A percentile compares a stretch with the other conserved stretches of the same genome.
Evolutionary conservation across 345 rosid genomes (phyloP).

Genomic region (Passiflora organensis): DNA sequence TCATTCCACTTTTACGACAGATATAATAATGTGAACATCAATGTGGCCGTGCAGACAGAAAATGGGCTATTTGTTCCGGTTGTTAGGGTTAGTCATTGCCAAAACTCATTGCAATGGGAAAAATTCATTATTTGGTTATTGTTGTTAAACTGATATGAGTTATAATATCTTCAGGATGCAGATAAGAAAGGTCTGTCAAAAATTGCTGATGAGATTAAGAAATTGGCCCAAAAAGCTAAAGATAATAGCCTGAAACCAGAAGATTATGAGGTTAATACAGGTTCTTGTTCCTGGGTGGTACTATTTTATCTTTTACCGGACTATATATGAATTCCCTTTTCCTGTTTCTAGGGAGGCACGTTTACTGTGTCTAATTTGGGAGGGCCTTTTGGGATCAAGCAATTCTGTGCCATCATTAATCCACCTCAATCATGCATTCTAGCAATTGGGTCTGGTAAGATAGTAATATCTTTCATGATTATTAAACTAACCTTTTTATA

Average conservation of each 20-base stretch:
- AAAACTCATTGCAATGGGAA: neutral
- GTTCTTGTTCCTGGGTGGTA: neutral
- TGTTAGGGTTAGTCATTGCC: constrained; percentile 56
- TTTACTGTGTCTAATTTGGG: constrained; percentile 95
- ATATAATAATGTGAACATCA: constrained; percentile 79
- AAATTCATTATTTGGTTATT: neutral
- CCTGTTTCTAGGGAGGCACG: constrained; percentile 76
- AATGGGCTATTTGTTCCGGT: constrained; percentile 95
- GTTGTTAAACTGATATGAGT: neutral
- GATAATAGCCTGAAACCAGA: constrained; percentile 89
- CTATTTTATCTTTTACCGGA: neutral
- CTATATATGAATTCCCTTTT: constrained; percentile 3
- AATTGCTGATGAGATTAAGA: constrained; percentile 75
- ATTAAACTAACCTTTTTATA: neutral
- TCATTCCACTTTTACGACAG: constrained; percentile 31
- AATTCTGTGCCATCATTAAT: constrained; percentile 87
- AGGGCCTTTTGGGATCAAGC: constrained; percentile 92
- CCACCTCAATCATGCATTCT: constrained; percentile 97
- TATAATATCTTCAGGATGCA: constrained; percentile 55
- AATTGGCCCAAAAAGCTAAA: constrained; percentile 82
- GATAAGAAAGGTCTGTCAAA: constrained; percentile 88
- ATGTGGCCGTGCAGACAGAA: constrained; percentile 94
- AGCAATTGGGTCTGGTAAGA: constrained; percentile 85
- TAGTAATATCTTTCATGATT: neutral
- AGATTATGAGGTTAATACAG: constrained; percentile 71